Evolutionary conservation across 441 rosid genomes (phyloP), one percentile per base, ranked within the genome.

Genomic region (Brassica hybrid): DNA sequence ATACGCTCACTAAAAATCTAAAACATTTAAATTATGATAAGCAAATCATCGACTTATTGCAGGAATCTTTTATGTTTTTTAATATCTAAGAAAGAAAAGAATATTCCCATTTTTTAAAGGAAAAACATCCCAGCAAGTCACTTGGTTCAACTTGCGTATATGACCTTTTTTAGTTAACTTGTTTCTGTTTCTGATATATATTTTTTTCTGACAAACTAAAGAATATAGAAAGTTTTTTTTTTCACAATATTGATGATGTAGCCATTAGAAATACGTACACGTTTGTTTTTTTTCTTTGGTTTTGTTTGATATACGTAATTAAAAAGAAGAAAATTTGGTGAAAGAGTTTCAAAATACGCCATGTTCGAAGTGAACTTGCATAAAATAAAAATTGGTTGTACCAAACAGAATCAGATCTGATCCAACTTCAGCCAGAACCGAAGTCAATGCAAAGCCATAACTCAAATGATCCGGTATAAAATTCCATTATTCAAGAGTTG

Each of bases 41-140:
- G 12, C 18, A 23, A 60, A 17, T n/a, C 7, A 67, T 75, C 23
- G 4, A 23, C 14, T 56, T 66, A 57, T 8, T 19, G 11, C n/a
- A 65, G 36, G 54, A 62, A 12, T n/a, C 50, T 50, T n/a, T 61
- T 7, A 0, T 57, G 43, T n/a, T 11, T 11, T 14, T 3, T 2
- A 43, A 45, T 60, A 76, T 61, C 10, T 52, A 7, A 0, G 21
- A 69, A 64, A 64, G 71, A 18, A 76, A 71, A 65, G 76, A 65
- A 71, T 71, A 77, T 72, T 77, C 81, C 72, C 6, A 5, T n/a
- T 32, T 14, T 17, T 10, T 60, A 5, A 7, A 19, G 63, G 76
- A 65, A 71, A 65, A 71, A 77, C 63, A 72, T 72, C 72, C 72
- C 68, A 45, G 19, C 80, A 58, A 65, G 80, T 71, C 67, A 56